These are phyloP conservation scores for Protea cynaroides DNA, from an alignment of 164 flowering plant species.

Conservation along the genomic window DNA sequence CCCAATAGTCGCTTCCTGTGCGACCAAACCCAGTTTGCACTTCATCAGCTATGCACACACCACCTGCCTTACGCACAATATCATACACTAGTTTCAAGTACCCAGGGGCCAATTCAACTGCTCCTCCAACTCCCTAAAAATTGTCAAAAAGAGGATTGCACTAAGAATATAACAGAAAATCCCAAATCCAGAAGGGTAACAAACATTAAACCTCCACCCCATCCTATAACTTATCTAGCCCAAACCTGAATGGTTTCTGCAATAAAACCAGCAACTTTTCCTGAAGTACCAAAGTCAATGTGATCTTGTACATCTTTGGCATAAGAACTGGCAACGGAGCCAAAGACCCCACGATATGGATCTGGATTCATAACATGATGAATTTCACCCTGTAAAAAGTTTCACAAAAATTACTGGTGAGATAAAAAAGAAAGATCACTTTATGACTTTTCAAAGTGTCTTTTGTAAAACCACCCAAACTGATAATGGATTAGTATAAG, in stretches of 20 bases:
- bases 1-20: conserved; percentile 95
- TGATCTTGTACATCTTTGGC: conserved; percentile 93
- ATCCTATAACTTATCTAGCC: neutral
- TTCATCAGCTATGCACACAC: conserved; percentile 98
- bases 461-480: neutral
- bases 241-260: conserved; percentile 94
- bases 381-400: conserved; percentile 73
- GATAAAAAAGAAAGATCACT: neutral
- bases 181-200: neutral
- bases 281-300: conserved; percentile 85
- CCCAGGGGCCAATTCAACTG: conserved; percentile 95
- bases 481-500: neutral
- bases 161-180: neutral
- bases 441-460: neutral
- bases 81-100: conserved; percentile 85
- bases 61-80: conserved; percentile 87
- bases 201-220: neutral
- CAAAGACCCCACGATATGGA: conserved; percentile 88
- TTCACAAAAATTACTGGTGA: conserved; percentile 1
- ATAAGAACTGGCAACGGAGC: conserved; percentile 63
- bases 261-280: conserved; percentile 93
- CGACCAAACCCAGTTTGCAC: conserved; percentile 99
- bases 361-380: conserved; percentile 95
- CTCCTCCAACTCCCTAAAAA: conserved; percentile 92
- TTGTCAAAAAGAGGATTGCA: conserved; percentile 4